Evolutionary conservation across 225 moss, liverwort and hornwort genomes (phyloP).

Genomic region (Ulota crispa): DNA sequence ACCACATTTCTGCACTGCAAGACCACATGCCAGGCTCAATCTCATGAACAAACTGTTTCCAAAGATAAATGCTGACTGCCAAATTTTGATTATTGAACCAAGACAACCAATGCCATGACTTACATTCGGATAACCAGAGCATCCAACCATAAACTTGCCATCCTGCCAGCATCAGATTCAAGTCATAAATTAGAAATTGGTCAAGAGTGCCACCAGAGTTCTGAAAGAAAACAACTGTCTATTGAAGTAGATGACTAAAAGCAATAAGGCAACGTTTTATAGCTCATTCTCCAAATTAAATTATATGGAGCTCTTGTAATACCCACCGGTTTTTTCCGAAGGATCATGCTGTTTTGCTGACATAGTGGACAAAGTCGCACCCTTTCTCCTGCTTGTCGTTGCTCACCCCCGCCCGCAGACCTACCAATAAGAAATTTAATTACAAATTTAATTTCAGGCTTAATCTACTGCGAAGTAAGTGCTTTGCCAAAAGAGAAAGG

Average conservation of each 20-base stretch:
- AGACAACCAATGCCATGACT: conserved; percentile 37
- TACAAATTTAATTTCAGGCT: conserved; percentile 1
- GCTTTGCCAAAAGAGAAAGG: conserved; percentile 4
- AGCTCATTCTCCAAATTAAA: background rate
- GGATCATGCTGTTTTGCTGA: conserved; percentile 71
- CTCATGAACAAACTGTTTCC: background rate
- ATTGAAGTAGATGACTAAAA: background rate
- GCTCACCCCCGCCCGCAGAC: conserved; percentile 74
- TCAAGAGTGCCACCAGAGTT: conserved; percentile 20
- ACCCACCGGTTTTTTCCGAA: conserved; percentile 82
- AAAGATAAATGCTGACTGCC: background rate
- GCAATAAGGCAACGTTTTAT: background rate
- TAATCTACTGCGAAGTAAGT: background rate
- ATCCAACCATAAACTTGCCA: conserved; percentile 89
- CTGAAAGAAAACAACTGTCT: background rate
- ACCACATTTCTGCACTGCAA: conserved; percentile 91
- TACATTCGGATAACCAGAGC: conserved; percentile 86
- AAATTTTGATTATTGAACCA: background rate
- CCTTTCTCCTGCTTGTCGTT: conserved; percentile 69
- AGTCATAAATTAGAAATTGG: conserved; percentile 22
- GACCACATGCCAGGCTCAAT: conserved; percentile 27
- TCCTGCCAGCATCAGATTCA: conserved; percentile 54
- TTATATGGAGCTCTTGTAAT: background rate
- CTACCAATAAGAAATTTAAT: conserved; percentile 32
- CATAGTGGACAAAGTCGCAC: conserved; percentile 86